Evolutionary conservation across 257 asterid genomes (phyloP).

Genomic region (Echium plantagineum): DNA sequence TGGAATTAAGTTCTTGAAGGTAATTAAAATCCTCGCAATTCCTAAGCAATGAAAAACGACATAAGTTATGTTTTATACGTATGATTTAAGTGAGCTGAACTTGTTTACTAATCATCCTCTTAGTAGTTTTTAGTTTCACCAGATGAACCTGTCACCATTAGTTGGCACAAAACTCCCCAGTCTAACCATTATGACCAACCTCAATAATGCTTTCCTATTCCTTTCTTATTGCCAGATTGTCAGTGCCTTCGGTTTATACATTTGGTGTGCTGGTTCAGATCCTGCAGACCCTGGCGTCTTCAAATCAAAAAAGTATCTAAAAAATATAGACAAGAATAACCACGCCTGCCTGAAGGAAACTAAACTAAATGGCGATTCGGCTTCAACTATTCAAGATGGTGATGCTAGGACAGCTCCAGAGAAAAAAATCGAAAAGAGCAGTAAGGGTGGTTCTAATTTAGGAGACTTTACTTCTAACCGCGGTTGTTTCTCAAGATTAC

Average conservation of each 20-base stretch:
- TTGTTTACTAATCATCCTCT: too few species aligned
- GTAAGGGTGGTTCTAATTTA: conserved; percentile 25
- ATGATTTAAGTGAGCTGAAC: too few species aligned
- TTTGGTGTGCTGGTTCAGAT: conserved; percentile 93
- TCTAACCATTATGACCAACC: not conserved
- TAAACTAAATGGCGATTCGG: conserved; percentile 51
- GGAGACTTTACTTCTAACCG: conserved; percentile 22
- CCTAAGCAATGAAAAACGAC: too few species aligned
- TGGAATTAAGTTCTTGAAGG: too few species aligned
- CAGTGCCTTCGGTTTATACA: conserved; percentile 66
- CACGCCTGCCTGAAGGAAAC: conserved; percentile 25
- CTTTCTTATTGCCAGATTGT: conserved; percentile 39
- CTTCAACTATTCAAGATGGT: conserved; percentile 46
- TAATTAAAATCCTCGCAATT: too few species aligned
- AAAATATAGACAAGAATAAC: conserved; percentile 36
- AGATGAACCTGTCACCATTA: too few species aligned
- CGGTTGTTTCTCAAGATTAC: conserved; percentile 20
- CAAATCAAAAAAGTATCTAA: conserved; percentile 69
- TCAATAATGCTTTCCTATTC: not conserved
- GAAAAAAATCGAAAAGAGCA: conserved; percentile 28
- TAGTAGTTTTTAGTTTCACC: too few species aligned
- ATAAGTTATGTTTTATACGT: too few species aligned
- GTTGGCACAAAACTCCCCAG: too few species aligned
- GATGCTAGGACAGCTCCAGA: conserved; percentile 28
- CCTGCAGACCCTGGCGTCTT: conserved; percentile 94